Percentiles rank a stretch among this genome's conserved stretches.
Evolutionary conservation across 2,329 filamentous ascomycete species (phyloP).

Genomic region (Ophiosphaerella narmari): DNA sequence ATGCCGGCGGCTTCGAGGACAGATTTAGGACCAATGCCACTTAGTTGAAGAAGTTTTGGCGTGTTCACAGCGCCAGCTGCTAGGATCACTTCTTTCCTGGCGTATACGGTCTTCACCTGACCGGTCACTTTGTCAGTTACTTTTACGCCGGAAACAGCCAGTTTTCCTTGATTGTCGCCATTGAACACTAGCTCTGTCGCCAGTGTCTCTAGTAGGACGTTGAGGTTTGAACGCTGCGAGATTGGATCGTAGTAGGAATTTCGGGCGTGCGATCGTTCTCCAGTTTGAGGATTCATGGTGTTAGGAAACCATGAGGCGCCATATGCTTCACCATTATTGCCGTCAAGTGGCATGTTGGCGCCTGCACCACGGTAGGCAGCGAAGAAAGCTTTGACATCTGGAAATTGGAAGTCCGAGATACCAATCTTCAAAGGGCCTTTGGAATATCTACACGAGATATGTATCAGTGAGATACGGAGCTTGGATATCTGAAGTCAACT

Average conservation of each 20-base stretch:
- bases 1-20: slow-evolving; percentile 11
- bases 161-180: background rate
- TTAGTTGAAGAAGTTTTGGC: slow-evolving; percentile 65
- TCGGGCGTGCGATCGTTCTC: slow-evolving; percentile 9
- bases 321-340: slow-evolving; percentile 4
- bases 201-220: slow-evolving; percentile 13
- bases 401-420: slow-evolving; percentile 18
- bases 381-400: slow-evolving; percentile 12
- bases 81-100: slow-evolving; percentile 58
- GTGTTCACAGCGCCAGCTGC: slow-evolving; percentile 61
- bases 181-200: slow-evolving; percentile 14
- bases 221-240: slow-evolving; percentile 1
- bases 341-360: slow-evolving; percentile 9
- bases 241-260: slow-evolving; percentile 19
- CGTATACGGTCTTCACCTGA: slow-evolving; percentile 5
- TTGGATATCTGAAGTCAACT: no score
- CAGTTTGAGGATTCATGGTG: slow-evolving; percentile 12
- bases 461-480: no score
- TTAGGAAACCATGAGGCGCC: slow-evolving; percentile 33
- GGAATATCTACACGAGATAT: slow-evolving; percentile 7
- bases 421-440: slow-evolving; percentile 17
- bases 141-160: slow-evolving; percentile 13
- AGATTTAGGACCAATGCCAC: slow-evolving; percentile 56
- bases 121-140: background rate
- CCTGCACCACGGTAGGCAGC: slow-evolving; percentile 5